Conservation (phyloP, 2,329 filamentous ascomycete genomes). For the Aureobasidium sp. region DNA sequence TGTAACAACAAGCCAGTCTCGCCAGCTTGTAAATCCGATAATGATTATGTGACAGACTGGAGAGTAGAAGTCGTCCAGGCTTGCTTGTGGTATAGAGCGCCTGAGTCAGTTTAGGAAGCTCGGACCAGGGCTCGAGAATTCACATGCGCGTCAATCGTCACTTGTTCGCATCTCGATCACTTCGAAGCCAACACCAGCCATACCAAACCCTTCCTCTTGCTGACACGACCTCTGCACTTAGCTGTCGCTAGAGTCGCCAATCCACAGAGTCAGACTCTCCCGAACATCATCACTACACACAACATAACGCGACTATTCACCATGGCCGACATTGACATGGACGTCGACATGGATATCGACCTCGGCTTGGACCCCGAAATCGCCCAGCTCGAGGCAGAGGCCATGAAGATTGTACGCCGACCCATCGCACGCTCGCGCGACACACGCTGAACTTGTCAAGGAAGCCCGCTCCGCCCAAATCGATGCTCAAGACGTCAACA, state of each 20-base stretch:
- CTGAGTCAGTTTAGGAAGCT: not conserved
- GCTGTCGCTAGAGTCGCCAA: constrained; percentile 5
- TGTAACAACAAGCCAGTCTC: no score
- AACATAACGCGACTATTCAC: constrained; percentile 6
- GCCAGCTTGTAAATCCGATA: no score
- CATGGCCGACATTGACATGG: constrained; percentile 26
- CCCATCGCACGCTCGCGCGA: not conserved
- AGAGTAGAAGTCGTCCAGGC: not conserved
- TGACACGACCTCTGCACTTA: constrained; percentile 2
- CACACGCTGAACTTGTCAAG: constrained; percentile 16
- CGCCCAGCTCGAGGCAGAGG: constrained; percentile 25
- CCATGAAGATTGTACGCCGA: constrained; percentile 16
- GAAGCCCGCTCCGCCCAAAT: constrained; percentile 22
- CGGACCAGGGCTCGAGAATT: not conserved
- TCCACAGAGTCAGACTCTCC: not conserved
- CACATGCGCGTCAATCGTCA: constrained; percentile 3
- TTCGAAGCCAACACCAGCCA: not conserved
- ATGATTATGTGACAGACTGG: no score
- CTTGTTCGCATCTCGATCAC: not conserved
- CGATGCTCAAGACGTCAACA: constrained; percentile 24
- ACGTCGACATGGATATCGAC: constrained; percentile 26
- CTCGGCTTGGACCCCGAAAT: constrained; percentile 25
- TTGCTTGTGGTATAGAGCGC: not conserved
- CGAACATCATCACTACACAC: not conserved
- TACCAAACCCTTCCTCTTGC: not conserved